Conservation (phyloP, 345 rosid species). For the Pistacia vera region DNA sequence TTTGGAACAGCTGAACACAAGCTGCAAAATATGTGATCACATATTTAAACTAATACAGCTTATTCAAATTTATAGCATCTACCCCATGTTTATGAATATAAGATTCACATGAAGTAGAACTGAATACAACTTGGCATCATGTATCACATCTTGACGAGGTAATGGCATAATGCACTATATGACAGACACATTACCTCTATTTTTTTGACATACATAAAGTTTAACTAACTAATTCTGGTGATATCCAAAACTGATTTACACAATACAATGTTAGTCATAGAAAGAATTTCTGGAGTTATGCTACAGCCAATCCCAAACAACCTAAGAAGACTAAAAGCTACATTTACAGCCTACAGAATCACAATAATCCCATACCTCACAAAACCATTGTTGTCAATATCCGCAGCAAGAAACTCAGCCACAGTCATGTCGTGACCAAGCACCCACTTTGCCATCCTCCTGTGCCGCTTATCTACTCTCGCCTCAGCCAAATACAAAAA, state of each 20-base stretch:
- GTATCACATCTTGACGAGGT: neutral
- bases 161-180: neutral
- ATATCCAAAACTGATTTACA: neutral
- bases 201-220: neutral
- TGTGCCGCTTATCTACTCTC: constrained; percentile 84
- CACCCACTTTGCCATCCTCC: constrained; percentile 77
- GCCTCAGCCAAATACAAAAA: constrained; percentile 84
- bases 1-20: neutral
- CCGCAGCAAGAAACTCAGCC: constrained; percentile 85
- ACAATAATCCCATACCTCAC: constrained; percentile 57
- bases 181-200: neutral
- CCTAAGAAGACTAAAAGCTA: constrained; percentile 2
- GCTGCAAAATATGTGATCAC: neutral
- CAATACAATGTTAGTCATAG: neutral
- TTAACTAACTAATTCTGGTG: neutral
- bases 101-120: neutral
- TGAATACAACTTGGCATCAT: neutral
- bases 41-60: neutral
- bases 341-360: neutral
- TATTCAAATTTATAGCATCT: neutral
- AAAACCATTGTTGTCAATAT: constrained; percentile 78
- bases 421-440: constrained; percentile 82
- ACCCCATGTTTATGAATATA: neutral
- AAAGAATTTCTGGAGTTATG: neutral
- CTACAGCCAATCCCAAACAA: neutral